phyloP scores from a whole-genome alignment of 176 grass and related monocot genomes.

The Juncus inflexus region DNA sequence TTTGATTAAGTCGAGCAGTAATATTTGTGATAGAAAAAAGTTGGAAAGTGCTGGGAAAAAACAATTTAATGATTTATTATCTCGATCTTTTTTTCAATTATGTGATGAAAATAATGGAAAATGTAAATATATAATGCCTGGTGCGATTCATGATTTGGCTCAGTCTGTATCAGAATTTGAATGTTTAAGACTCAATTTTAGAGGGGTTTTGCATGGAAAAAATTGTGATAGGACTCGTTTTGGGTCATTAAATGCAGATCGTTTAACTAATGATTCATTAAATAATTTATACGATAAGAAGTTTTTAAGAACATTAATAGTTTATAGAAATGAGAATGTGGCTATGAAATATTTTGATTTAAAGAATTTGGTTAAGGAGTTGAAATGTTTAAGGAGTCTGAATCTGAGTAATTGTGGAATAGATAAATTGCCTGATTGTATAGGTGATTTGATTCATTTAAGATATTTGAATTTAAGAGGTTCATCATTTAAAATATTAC shows the following conservation, averaged over 20 bases:
- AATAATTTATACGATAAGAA: constrained; percentile 15
- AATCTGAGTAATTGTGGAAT: constrained; percentile 27
- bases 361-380: constrained; percentile 9
- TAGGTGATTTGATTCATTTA: constrained; percentile 29
- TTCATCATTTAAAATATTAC: constrained; percentile 27
- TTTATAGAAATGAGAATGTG: not conserved
- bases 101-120: not conserved
- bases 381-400: constrained; percentile 17
- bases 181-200: constrained; percentile 9
- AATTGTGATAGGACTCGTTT: constrained; percentile 12
- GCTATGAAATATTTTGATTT: not conserved
- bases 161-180: constrained; percentile 27
- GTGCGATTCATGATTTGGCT: constrained; percentile 36
- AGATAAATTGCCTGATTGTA: constrained; percentile 16
- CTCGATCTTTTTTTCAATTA: constrained; percentile 30
- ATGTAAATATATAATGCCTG: constrained; percentile 25
- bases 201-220: not conserved
- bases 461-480: constrained; percentile 28
- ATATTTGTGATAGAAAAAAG: not conserved
- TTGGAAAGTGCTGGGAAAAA: constrained; percentile 15
- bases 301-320: constrained; percentile 18
- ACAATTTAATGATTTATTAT: constrained; percentile 22
- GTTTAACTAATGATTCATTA: not conserved
- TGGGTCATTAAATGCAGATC: constrained; percentile 15
- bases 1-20: constrained; percentile 2